These are phyloP conservation scores for Fusarium sp. DNA, from an alignment of 2,329 filamentous ascomycete species.

Conservation along the genomic window DNA sequence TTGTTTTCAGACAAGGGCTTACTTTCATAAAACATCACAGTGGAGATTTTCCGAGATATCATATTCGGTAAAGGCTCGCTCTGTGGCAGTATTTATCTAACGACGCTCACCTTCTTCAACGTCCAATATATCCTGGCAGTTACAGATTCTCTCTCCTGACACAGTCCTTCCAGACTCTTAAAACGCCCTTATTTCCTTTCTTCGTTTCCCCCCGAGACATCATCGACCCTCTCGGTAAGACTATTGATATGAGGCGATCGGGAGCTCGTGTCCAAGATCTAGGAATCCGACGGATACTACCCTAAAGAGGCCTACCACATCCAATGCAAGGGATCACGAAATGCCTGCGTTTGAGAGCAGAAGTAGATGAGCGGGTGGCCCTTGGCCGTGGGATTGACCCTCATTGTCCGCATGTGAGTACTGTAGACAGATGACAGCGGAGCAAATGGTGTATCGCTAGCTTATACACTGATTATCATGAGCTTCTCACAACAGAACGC, in stretches of 20 bases:
- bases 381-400: background rate
- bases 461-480: too few relatives aligned
- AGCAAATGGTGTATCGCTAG: too few relatives aligned
- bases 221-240: constrained; percentile 2
- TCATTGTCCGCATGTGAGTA: background rate
- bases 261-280: constrained; percentile 8
- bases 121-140: background rate
- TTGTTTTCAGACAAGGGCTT: background rate
- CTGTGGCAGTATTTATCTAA: background rate
- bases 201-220: constrained; percentile 30
- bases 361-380: background rate
- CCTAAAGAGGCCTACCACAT: constrained; percentile 15
- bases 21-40: background rate
- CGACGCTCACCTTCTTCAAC: background rate
- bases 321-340: constrained; percentile 3
- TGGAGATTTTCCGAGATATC: background rate
- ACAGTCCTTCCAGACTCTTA: background rate
- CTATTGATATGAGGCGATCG: constrained; percentile 5
- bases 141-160: constrained; percentile 2
- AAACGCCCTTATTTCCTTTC: background rate
- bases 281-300: constrained; percentile 14
- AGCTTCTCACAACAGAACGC: too few relatives aligned
- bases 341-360: background rate
- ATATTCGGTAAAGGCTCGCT: background rate
- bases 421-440: too few relatives aligned